Base-by-base conservation (phyloP, 2,329 filamentous ascomycete species). In the Diplodia seriata region DNA sequence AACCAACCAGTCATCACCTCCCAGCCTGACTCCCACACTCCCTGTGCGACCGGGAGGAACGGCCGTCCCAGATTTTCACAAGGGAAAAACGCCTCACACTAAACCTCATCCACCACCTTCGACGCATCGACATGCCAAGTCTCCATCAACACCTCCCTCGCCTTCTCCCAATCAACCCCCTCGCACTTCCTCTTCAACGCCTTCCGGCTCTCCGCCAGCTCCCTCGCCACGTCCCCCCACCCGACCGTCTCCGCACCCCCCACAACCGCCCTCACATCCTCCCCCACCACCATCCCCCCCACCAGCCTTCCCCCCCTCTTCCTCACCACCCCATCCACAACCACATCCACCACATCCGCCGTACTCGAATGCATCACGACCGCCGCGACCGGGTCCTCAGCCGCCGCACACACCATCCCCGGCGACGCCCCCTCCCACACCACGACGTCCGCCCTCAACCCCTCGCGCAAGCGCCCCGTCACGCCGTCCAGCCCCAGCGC, bases 371-470 rank as follows among this genome's bases (percentile, higher is more conserved):
- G 80, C 43, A 82, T 65, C 3, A 83, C 76, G n/a, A 84, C 73
- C 3, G 81, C 80, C 3, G 78, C 78, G 12, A 83, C 73, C 0
- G 81, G 80, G 69, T 83, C 78, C 47, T 81, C 75, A 56, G 80
- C 75, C 7, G 75, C 78, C 2, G 75, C 81, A 66, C 76, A 78
- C 1, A 83, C 73, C 80, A 84, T 82, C 2, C 70, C 74, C 1
- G 81, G 78, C 55, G 76, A 80, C 20, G 74, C 51, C 0, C 75
- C 77, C 69, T 84, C 81, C 61, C 85, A 85, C 0, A 86, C 75
- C 2, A 84, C 76, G 0, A 87, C 68, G 73, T 86, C 85, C 1
- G 84, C 84, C 40, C 76, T 74, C 69, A 81, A 81, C 0, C 83
- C 83, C 14, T 79, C 80, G n/a, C 74, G 74, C 49, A 87, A 87